Percentiles rank a stretch among this genome's conserved stretches.
These are phyloP conservation scores for Stagonosporopsis chrysanthemi DNA, from an alignment of 2,329 filamentous ascomycete genomes.

Conservation along the genomic window DNA sequence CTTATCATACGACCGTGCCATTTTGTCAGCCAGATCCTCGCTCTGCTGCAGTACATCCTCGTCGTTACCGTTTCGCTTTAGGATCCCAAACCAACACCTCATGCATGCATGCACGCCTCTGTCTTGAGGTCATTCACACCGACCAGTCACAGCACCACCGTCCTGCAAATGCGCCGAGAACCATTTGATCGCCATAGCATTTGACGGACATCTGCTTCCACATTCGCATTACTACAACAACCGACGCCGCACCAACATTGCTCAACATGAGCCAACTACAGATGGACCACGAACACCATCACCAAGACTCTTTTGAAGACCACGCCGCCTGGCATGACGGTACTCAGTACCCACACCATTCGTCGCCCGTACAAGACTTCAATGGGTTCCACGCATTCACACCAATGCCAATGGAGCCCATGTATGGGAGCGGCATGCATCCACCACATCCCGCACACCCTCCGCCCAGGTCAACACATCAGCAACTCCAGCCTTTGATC, in stretches of 20 bases:
- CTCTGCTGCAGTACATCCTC: conserved; percentile 33
- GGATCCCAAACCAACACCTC: conserved; percentile 40
- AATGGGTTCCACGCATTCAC: conserved; percentile 49
- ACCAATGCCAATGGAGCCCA: conserved; percentile 51
- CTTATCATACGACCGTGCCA: conserved; percentile 34
- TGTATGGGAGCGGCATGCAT: conserved; percentile 49
- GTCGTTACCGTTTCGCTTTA: conserved; percentile 44
- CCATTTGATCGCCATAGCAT: conserved; percentile 33
- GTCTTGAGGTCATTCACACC: conserved; percentile 42
- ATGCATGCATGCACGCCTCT: conserved; percentile 51
- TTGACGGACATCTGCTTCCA: conserved; percentile 39
- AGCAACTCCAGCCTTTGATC: conserved; percentile 52
- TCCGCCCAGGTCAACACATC: conserved; percentile 46
- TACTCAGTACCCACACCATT: conserved; percentile 45
- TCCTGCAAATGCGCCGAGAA: conserved; percentile 44
- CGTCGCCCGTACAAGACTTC: conserved; percentile 52
- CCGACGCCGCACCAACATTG: conserved; percentile 25
- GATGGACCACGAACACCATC: conserved; percentile 52
- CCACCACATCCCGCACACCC: conserved; percentile 44
- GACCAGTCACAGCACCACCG: conserved; percentile 39
- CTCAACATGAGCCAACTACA: conserved; percentile 51
- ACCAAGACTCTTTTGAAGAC: conserved; percentile 47
- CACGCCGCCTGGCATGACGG: conserved; percentile 45
- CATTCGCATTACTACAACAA: conserved; percentile 32
- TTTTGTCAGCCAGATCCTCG: conserved; percentile 41